phyloP scores from a whole-genome alignment of 176 grass and related monocot species.

The Carex kokanica region DNA sequence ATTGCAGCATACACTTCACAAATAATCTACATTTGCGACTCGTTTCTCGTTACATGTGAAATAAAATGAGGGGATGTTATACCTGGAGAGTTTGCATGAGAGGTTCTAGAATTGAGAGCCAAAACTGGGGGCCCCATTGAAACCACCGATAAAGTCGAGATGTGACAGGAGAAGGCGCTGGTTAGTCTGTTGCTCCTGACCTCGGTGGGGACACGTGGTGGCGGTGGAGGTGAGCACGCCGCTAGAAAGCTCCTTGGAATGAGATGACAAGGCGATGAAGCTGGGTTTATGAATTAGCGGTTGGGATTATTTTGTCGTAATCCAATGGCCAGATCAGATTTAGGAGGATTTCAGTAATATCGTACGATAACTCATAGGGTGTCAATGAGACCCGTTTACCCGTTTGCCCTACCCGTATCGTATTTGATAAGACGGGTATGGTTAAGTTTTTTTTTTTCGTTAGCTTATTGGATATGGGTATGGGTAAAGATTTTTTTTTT shows the following conservation, averaged over 20 bases:
- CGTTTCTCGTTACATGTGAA: not conserved
- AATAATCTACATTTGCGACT: not conserved
- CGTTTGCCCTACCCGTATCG: too few species aligned
- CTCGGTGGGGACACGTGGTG: too few species aligned
- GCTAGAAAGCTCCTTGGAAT: too few species aligned
- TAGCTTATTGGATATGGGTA: too few species aligned
- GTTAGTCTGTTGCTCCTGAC: too few species aligned
- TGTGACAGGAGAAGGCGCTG: not conserved
- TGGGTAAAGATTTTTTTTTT: too few species aligned
- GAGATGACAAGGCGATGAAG: not conserved
- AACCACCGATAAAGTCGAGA: not conserved
- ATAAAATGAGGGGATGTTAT: not conserved
- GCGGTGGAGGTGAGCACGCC: too few species aligned
- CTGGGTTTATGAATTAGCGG: not conserved
- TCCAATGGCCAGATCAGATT: not conserved
- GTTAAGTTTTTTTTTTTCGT: too few species aligned
- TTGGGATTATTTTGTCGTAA: conserved; percentile 2
- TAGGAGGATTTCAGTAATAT: too few species aligned
- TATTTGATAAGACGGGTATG: too few species aligned
- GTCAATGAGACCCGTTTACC: too few species aligned
- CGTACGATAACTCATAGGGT: too few species aligned
- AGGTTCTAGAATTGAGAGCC: conserved; percentile 21
- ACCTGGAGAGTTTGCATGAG: conserved; percentile 19
- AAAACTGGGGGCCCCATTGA: conserved; percentile 28
- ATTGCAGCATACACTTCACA: not conserved